phyloP scores from a whole-genome alignment of 2,329 filamentous ascomycete species.

The Sclerotinia sclerotiorum region DNA sequence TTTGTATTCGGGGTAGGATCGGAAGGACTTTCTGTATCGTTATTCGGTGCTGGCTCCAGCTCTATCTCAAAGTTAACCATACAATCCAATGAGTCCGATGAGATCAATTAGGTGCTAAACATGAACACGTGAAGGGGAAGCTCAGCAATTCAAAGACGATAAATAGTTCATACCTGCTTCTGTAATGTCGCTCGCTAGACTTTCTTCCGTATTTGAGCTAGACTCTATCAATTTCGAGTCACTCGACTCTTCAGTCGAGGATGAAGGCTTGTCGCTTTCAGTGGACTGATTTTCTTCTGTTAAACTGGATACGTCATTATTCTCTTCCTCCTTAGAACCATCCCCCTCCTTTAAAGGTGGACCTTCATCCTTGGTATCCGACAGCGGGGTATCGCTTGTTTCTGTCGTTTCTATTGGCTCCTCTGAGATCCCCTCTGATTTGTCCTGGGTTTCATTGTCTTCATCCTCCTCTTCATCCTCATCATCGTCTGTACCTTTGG shows the following conservation, averaged over 20 bases:
- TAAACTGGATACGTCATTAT: not conserved
- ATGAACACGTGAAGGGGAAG: constrained; percentile 14
- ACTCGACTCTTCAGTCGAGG: not conserved
- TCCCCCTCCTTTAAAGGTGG: not conserved
- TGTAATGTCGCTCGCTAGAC: not conserved
- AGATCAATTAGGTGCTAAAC: not conserved
- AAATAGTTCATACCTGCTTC: constrained; percentile 19
- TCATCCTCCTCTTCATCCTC: constrained; percentile 8
- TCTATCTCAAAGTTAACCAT: not conserved
- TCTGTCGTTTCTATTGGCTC: constrained; percentile 15
- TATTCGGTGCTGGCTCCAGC: not conserved
- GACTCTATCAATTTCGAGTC: constrained; percentile 6
- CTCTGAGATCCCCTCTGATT: constrained; percentile 7
- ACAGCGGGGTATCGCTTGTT: constrained; percentile 19
- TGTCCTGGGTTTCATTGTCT: constrained; percentile 14
- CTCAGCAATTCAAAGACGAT: not conserved
- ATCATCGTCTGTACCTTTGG: not conserved
- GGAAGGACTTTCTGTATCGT: not conserved
- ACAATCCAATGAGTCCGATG: not conserved
- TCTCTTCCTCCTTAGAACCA: not conserved
- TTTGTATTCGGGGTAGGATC: not conserved
- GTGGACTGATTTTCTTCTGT: not conserved
- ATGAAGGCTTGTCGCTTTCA: not conserved
- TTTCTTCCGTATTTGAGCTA: not conserved
- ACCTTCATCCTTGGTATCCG: constrained; percentile 1